Base-by-base conservation (phyloP, 108 stramenopile species). In the Chaetoceros muelleri region DNA sequence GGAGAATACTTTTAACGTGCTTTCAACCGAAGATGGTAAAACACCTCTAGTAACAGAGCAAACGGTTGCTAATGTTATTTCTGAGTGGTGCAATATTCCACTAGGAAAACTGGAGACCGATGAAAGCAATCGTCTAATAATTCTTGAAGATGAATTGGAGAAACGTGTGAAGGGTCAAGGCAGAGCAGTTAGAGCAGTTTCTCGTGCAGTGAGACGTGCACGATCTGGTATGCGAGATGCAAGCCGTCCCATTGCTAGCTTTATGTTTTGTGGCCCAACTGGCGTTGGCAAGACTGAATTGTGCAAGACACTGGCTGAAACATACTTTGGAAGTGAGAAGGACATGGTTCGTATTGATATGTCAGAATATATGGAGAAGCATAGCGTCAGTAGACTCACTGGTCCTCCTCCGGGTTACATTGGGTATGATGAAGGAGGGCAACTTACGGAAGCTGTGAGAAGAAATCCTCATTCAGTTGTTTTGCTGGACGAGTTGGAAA, bases 401-500 rank as follows among this genome's bases (percentile, higher is more conserved):
- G 97, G 97, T 1, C 91, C 97, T 22, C 95, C 97, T 45, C 97
- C 97, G 16, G 97, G 52, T 26, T 86, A 84, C 64, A 79, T 90
- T 27, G 91, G 93, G 13, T 87, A 94, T 58, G 96, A 98, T 51
- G 89, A 95, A 60, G 97, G 97, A 7, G 98, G 98, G 7, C 95
- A 96, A 58, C 73, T 99, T 28, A 99, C 98, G 25, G 94, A 99
- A 54, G 95, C 95, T 23, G 92, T 96, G 24, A 72, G 93, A 19
- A 65, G 83, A 30, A 69, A 75, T 19, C 86, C 86, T 31, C 86
- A 88, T 58, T 74, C 73, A 19, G 79, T 84, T n/a, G 82, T 88
- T 24, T 66, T 93, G 40, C 76, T 96, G 24, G 97, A 98, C 57
- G 97, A 98, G 66, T 73, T 98, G 55, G 98, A 99, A 66, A 99